phyloP scores from a whole-genome alignment of 2,329 filamentous ascomycete species.

The Zarea fungicola region DNA sequence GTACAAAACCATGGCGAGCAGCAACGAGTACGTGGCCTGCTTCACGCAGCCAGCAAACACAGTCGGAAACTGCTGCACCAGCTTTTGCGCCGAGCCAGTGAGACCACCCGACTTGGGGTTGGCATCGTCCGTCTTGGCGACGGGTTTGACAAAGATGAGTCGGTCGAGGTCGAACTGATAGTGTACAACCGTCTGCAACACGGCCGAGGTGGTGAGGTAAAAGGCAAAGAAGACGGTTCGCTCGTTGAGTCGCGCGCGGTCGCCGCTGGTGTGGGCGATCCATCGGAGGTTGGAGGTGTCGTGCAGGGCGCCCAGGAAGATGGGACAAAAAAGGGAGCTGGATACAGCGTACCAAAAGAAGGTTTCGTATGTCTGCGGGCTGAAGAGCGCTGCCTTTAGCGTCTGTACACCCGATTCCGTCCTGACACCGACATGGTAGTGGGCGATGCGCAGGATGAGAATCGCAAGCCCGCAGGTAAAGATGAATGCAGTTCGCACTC shows the following conservation, averaged over 20 bases:
- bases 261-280: constrained; percentile 66
- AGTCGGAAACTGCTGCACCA: constrained; percentile 34
- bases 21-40: constrained; percentile 34
- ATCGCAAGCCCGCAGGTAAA: constrained; percentile 72
- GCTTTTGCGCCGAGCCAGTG: constrained; percentile 28
- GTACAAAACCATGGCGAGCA: constrained; percentile 54
- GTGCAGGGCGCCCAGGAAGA: constrained; percentile 70
- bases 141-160: constrained; percentile 38
- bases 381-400: constrained; percentile 53
- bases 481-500: constrained; percentile 68
- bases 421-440: constrained; percentile 69
- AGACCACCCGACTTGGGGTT: constrained; percentile 21
- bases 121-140: constrained; percentile 16
- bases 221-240: constrained; percentile 73
- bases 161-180: constrained; percentile 69
- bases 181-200: constrained; percentile 65
- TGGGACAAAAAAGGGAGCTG: constrained; percentile 71
- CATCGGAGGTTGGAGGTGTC: constrained; percentile 59
- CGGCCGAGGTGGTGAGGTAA: constrained; percentile 62
- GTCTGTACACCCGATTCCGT: constrained; percentile 63
- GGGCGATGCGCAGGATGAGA: constrained; percentile 79
- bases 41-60: constrained; percentile 35
- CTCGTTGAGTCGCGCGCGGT: constrained; percentile 78
- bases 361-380: constrained; percentile 61
- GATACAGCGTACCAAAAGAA: constrained; percentile 72